Conservation (phyloP, 202 grass and related monocot genomes). For the Eragrostis tef region DNA sequence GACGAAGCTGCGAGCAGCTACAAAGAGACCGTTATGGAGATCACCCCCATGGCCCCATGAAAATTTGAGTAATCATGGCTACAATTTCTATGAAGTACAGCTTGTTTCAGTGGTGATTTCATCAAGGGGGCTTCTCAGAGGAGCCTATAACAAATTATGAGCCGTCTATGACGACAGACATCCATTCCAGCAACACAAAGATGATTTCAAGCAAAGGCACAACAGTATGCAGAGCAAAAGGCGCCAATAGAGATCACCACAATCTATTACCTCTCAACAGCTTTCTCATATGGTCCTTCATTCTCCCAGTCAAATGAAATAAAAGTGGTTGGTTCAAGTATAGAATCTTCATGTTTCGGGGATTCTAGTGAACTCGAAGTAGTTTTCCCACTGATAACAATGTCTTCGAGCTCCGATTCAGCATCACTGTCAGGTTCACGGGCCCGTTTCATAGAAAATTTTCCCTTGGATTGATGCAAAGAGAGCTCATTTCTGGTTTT, state of each 20-base stretch:
- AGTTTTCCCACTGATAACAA: conserved; percentile 49
- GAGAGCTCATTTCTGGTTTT: conserved; percentile 54
- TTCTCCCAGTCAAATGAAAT: conserved; percentile 96
- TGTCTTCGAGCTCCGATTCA: conserved; percentile 68
- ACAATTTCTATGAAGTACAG: neutral
- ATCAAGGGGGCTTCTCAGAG: neutral
- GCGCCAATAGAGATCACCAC: neutral
- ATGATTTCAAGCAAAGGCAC: conserved; percentile 15
- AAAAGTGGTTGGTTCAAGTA: conserved; percentile 64
- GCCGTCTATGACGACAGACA: neutral
- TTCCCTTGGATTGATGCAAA: conserved; percentile 64
- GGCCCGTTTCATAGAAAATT: conserved; percentile 63
- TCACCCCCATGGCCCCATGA: neutral
- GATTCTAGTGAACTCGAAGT: conserved; percentile 61
- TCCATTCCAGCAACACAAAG: neutral
- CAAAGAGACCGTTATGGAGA: neutral
- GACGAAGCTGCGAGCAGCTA: neutral
- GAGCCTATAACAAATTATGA: neutral
- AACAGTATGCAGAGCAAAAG: neutral
- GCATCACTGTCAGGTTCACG: conserved; percentile 80
- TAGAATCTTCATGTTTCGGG: conserved; percentile 55
- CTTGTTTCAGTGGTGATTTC: neutral
- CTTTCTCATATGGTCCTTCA: conserved; percentile 91
- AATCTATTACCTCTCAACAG: conserved; percentile 72
- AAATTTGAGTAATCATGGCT: neutral